Evolutionary conservation across 306 rosid species (phyloP), one percentile per base, ranked within the genome.

Genomic region (apple (Malus domestica)): DNA sequence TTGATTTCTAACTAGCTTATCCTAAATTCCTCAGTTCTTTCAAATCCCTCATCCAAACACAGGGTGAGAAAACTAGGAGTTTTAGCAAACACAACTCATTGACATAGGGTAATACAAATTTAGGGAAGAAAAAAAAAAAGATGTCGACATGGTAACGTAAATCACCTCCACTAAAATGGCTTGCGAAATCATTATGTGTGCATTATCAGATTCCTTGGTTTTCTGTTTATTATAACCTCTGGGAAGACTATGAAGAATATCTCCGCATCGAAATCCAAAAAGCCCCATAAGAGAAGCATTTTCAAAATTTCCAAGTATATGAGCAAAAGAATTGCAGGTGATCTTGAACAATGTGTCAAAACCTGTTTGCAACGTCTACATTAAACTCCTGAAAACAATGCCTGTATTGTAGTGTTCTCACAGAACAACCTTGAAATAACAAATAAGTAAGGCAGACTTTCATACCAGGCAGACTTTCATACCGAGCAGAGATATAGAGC

Each of bases 261-360:
- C 82, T 95, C 98, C 38, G 90, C 96, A 80, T 95, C 98, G 79
- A 95, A 95, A 85, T 88, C 86, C 78, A 95, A 62, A 95, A 89
- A 1, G 8, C 42, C 10, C 42, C 42, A 38, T 38, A 92, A 68
- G 45, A 95, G 97, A 77, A 92, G 95, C 97, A 90, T 95, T 88
- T 95, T 95, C 68, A 92, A 71, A 70, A 95, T 86, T 83, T 95
- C 97, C 0, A 96, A 90, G 76, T 92, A 90, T 79, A 95, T 73
- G 65, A 95, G 93, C 10, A 96, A 89, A 68, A 90, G 89, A 88
- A 90, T 84, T 73, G 95, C 90, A 27, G 86, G 76, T 38, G 96
- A 90, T 73, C 97, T 97, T 33, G 93, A 84, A 65, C 97, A 96
- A 76, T 95, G 96, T 30, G 98, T 95, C 93, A 95, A 89, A 85